Base-by-base conservation (phyloP, 345 rosid species). In the Cardamine chenopodiifolia region DNA sequence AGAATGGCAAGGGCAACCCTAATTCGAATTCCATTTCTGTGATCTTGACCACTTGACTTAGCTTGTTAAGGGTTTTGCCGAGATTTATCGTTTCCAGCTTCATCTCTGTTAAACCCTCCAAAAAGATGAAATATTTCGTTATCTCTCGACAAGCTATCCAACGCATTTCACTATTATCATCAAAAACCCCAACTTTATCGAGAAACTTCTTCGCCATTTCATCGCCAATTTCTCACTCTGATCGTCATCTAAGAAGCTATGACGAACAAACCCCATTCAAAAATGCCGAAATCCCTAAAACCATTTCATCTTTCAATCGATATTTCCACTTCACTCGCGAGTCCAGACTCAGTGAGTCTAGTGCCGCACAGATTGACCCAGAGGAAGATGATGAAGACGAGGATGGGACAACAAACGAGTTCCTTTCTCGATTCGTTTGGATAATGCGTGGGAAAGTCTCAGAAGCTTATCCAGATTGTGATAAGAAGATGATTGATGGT, bases 391-490 rank as follows among this genome's bases (percentile, higher is more conserved):
- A 68, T 1, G 85, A 80, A 31, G 88, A 79, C 11, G 96, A 87
- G 22, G 87, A 90, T 71, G 89, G 79, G 25, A 74, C 79, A 5
- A 72, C 83, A 78, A 89, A 82, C 50, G 97, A 90, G 74, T 96
- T 92, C 71, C 81, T 96, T 69, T 90, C 96, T 2, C 88, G 90
- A 62, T 89, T 89, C 62, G 93, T 86, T 52, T 88, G 91, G 96
- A 78, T 82, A 78, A 89, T 90, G 96, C 88, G 96, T 5, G 81
- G 85, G 75, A 89, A 86, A 85, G 66, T 95, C 62, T 63, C 83
- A 0, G 88, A 87, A 68, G 90, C 78, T 7, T 89, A 86, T 72
- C 82, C 86, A 5, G 89, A 86, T 65, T 55, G 77, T 58, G 85
- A 95, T 40, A 90, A 86, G 77, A 70, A 85, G 80, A 82, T 86